phyloP scores from a whole-genome alignment of 768 basidiomycete genomes.

The Crucibulum laeve region DNA sequence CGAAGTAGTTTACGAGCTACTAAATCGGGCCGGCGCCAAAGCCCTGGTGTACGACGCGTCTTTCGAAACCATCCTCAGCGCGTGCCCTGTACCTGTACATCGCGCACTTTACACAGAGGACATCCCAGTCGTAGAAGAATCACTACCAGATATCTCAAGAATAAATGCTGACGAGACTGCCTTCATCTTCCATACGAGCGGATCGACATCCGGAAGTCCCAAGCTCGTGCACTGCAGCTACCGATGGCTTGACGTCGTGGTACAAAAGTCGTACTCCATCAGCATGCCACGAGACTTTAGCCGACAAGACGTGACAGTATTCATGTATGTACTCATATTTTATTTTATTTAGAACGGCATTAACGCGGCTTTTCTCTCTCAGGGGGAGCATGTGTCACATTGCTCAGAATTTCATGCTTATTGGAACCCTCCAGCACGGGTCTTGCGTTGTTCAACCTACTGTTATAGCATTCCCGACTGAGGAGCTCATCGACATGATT shows the following conservation, averaged over 20 bases:
- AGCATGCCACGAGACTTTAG: slow-evolving; percentile 41
- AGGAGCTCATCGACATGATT: slow-evolving; percentile 73
- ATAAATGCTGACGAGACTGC: slow-evolving; percentile 37
- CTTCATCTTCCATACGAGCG: slow-evolving; percentile 78
- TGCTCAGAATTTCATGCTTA: slow-evolving; percentile 70
- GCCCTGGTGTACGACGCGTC: slow-evolving; percentile 64
- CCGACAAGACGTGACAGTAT: slow-evolving; percentile 65
- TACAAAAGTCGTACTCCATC: slow-evolving; percentile 55
- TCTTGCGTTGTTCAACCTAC: slow-evolving; percentile 72
- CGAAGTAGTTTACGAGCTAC: slow-evolving; percentile 63
- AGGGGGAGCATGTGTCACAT: slow-evolving; percentile 87
- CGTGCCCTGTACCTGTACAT: slow-evolving; percentile 48
- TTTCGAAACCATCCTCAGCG: slow-evolving; percentile 37
- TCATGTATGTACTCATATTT: slow-evolving; percentile 52
- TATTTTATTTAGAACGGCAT: slow-evolving; percentile 14
- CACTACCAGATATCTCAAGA: slow-evolving; percentile 39
- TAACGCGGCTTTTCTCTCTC: slow-evolving; percentile 28
- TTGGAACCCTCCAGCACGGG: slow-evolving; percentile 69
- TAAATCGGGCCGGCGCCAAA: slow-evolving; percentile 55
- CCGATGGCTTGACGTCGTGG: slow-evolving; percentile 58
- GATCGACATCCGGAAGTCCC: slow-evolving; percentile 80
- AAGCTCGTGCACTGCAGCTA: slow-evolving; percentile 73
- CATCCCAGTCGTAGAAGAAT: slow-evolving; percentile 28
- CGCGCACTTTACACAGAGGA: slow-evolving; percentile 35
- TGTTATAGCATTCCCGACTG: slow-evolving; percentile 56